A percentile compares a stretch with the other conserved stretches of the same genome.
Evolutionary conservation across 495 filamentous ascomycete genomes (phyloP).

Genomic region (Lichina pygmaea): DNA sequence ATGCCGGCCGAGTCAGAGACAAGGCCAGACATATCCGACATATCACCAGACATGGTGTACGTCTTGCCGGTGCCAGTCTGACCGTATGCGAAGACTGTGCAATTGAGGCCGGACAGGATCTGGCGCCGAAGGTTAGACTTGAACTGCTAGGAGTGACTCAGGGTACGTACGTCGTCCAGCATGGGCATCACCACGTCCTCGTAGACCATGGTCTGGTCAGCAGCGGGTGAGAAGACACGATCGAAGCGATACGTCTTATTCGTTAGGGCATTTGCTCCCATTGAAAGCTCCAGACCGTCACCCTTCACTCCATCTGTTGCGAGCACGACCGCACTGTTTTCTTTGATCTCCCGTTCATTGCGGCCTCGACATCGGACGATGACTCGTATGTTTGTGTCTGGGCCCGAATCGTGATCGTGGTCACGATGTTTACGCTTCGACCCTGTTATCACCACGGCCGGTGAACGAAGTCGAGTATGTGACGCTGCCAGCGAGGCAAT

Average conservation of each 20-base stretch:
- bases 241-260: slow-evolving; percentile 96
- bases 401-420: slow-evolving; percentile 39
- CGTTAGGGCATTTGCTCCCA: slow-evolving; percentile 75
- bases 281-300: slow-evolving; percentile 57
- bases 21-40: slow-evolving; percentile 61
- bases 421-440: slow-evolving; percentile 63
- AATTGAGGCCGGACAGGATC: slow-evolving; percentile 94
- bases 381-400: slow-evolving; percentile 92
- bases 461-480: slow-evolving; percentile 19
- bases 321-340: slow-evolving; percentile 81
- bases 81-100: slow-evolving; percentile 95
- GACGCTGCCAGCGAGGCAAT: slow-evolving; percentile 23
- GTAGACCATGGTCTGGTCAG: slow-evolving; percentile 76
- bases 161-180: slow-evolving; percentile 49
- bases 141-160: not conserved
- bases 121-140: slow-evolving; percentile 9
- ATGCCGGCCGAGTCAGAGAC: slow-evolving; percentile 82
- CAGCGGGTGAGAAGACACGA: slow-evolving; percentile 85
- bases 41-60: slow-evolving; percentile 97
- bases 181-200: slow-evolving; percentile 86
- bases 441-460: slow-evolving; percentile 17
- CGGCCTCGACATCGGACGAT: slow-evolving; percentile 85
- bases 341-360: slow-evolving; percentile 69
- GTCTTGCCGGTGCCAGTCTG: slow-evolving; percentile 97
- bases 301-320: slow-evolving; percentile 68